A percentile compares a stretch with the other conserved stretches of the same genome.
phyloP scores from a whole-genome alignment of 2,329 filamentous ascomycete genomes.

The Talaromyces sp. region DNA sequence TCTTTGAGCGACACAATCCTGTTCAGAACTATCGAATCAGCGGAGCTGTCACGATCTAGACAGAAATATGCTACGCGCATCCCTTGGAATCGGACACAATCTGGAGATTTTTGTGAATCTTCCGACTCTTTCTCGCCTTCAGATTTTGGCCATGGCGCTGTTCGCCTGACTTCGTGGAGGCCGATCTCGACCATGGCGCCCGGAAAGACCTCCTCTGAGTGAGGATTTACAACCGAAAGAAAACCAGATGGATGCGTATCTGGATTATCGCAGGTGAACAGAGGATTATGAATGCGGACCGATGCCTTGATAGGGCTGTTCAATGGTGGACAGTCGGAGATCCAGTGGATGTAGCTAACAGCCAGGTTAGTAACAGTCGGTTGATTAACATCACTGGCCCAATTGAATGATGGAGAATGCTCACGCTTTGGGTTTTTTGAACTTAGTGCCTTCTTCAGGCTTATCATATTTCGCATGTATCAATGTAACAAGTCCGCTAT shows the following conservation, averaged over 20 bases:
- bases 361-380: conserved; percentile 23
- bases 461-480: conserved; percentile 66
- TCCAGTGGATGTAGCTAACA: conserved; percentile 73
- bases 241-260: conserved; percentile 73
- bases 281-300: conserved; percentile 70
- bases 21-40: conserved; percentile 80
- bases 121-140: conserved; percentile 54
- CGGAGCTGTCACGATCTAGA: conserved; percentile 71
- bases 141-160: conserved; percentile 73
- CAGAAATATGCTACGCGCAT: conserved; percentile 85
- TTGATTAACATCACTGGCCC: background rate
- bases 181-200: conserved; percentile 78
- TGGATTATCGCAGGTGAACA: conserved; percentile 86
- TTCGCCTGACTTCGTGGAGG: conserved; percentile 67
- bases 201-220: conserved; percentile 74
- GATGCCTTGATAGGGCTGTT: conserved; percentile 59
- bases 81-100: conserved; percentile 83
- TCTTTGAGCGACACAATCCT: conserved; percentile 90
- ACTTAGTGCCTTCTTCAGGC: conserved; percentile 58
- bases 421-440: conserved; percentile 64
- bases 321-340: conserved; percentile 62
- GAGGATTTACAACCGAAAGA: conserved; percentile 75
- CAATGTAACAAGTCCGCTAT: conserved; percentile 59
- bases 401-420: conserved; percentile 3
- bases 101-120: conserved; percentile 41